Base-by-base conservation (phyloP, 2,329 filamentous ascomycete species). In the Neofusicoccum sp. region DNA sequence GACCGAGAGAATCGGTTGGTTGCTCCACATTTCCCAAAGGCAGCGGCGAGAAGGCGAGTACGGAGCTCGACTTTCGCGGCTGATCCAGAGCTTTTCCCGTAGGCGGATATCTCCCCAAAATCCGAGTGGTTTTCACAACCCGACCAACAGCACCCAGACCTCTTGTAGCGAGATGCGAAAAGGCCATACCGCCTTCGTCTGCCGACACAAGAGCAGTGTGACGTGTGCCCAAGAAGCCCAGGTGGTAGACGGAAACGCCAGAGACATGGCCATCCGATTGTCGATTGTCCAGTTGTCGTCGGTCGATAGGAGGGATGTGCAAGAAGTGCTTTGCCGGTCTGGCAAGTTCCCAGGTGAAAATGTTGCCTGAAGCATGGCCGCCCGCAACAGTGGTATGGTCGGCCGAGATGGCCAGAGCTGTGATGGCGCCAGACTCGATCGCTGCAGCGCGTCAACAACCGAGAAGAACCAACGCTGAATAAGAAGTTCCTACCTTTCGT, bases 311-410 rank as follows among this genome's bases (percentile, higher is more conserved):
- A 1, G 89, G 87, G 47, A 99, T 93, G 56, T 92, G 88, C 36
- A 99, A 84, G 74, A 99, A 99, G 0, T 94, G 95, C 36, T 91
- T 86, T 3, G 92, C 87, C n/a, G 90, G 85, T 63, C 90, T 86
- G 44, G 86, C 85, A 11, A 94, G 89, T 74, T 99, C 96, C 96
- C 96, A 99, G 0, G 94, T 99, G 73, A 97, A 98, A 60, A 99
- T 97, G 72, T 88, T 89, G 3, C 95, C 96, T 69, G 89, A 92
- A 0, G 88, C 89, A 83, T 99, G 94, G 3, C 95, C 95, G 41
- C 89, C 92, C 37, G 92, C 95, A 67, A 99, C 84, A 0, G 94
- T 97, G 1, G 91, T 90, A 76, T 98, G 93, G 73, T 99, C 95
- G 16, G 94, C 93, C 33, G 95, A 97, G 64, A 98, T 87, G 4